These are phyloP conservation scores for Leptographium radiaticola DNA, from an alignment of 2,329 filamentous ascomycete genomes.

Conservation along the genomic window DNA sequence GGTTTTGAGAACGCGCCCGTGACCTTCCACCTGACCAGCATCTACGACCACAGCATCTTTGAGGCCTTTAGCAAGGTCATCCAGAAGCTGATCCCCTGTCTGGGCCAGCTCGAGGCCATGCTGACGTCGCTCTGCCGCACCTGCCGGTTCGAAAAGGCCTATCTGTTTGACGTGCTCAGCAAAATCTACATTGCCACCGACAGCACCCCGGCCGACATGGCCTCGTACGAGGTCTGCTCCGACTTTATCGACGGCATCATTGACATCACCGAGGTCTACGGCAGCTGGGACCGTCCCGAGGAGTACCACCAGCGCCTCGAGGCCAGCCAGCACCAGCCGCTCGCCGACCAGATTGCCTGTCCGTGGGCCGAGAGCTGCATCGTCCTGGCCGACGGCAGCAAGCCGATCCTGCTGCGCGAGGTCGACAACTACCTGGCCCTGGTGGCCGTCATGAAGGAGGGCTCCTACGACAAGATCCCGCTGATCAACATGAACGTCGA, in stretches of 20 bases:
- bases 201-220: slow-evolving; percentile 83
- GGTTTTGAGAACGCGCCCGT: slow-evolving; percentile 90
- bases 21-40: slow-evolving; percentile 90
- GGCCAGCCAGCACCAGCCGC: slow-evolving; percentile 44
- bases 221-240: slow-evolving; percentile 94
- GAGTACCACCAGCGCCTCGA: slow-evolving; percentile 43
- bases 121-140: slow-evolving; percentile 89
- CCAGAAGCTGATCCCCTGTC: slow-evolving; percentile 87
- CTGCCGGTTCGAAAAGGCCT: slow-evolving; percentile 94
- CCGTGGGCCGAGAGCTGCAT: slow-evolving; percentile 55
- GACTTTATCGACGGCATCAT: slow-evolving; percentile 99
- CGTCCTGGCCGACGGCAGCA: slow-evolving; percentile 49
- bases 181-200: slow-evolving; percentile 99
- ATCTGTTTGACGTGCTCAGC: slow-evolving; percentile 92
- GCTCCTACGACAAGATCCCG: slow-evolving; percentile 71
- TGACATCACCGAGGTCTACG: slow-evolving; percentile 91
- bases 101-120: slow-evolving; percentile 84
- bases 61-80: slow-evolving; percentile 98
- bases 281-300: slow-evolving; percentile 50
- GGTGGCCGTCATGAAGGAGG: slow-evolving; percentile 78
- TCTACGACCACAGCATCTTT: slow-evolving; percentile 95
- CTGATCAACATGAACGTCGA: slow-evolving; percentile 81
- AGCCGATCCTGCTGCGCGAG: slow-evolving; percentile 55
- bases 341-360: slow-evolving; percentile 54
- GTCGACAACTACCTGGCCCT: slow-evolving; percentile 65